Conservation (phyloP, 352 stramenopile genomes). For the Pythium catenulatum region DNA sequence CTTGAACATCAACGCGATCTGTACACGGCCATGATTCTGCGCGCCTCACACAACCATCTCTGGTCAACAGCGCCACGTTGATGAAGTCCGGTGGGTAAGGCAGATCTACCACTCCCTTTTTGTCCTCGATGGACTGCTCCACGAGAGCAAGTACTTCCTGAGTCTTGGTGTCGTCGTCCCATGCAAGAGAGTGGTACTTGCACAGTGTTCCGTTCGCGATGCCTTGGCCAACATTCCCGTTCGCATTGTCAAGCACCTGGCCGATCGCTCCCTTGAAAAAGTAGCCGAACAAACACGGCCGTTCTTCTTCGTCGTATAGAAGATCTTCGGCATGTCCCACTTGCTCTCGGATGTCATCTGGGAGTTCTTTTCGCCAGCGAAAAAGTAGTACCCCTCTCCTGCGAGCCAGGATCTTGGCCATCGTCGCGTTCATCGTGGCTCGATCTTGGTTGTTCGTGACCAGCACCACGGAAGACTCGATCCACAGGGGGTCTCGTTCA, state of each 20-base stretch:
- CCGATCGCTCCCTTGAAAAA: conserved; percentile 31
- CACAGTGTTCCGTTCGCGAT: conserved; percentile 24
- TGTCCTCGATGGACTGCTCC: background rate
- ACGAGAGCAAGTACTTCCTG: background rate
- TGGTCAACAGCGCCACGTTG: background rate
- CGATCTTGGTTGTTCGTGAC: background rate
- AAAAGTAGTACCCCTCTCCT: background rate
- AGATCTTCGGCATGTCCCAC: background rate
- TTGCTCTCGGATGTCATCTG: background rate
- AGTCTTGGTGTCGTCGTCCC: conserved; percentile 12
- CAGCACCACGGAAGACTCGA: background rate
- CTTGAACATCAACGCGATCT: too few species aligned
- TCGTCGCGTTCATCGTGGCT: background rate
- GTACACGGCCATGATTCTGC: background rate
- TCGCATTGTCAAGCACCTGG: conserved; percentile 35
- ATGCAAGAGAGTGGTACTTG: conserved; percentile 32
- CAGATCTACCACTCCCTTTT: background rate
- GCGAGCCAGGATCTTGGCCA: background rate
- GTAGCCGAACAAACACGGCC: conserved; percentile 33
- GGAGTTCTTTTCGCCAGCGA: background rate
- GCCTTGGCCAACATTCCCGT: conserved; percentile 8
- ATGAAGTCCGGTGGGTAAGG: conserved; percentile 16
- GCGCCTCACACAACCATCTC: background rate
- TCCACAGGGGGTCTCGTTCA: background rate
- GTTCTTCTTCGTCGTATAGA: conserved; percentile 29